phyloP scores from a whole-genome alignment of 2,329 filamentous ascomycete genomes.

The Fusarium napiforme region DNA sequence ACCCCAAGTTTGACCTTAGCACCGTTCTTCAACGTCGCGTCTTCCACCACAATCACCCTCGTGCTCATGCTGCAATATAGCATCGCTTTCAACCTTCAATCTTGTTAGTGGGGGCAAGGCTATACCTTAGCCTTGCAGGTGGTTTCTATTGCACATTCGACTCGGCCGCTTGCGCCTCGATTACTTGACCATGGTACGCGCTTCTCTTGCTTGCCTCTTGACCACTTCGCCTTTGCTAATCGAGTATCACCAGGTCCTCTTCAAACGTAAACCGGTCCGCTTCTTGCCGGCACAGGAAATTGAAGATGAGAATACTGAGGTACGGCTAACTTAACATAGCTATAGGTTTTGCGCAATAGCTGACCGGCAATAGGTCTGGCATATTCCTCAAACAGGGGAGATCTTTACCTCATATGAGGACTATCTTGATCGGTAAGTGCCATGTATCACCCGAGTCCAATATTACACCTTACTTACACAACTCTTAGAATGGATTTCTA shows the following conservation, averaged over 20 bases:
- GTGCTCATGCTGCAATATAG: slow-evolving; percentile 37
- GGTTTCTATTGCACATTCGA: slow-evolving; percentile 26
- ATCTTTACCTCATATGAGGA: slow-evolving; percentile 89
- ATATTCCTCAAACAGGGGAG: slow-evolving; percentile 89
- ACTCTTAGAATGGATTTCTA: slow-evolving; percentile 85
- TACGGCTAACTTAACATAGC: slow-evolving; percentile 53
- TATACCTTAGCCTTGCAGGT: slow-evolving; percentile 42
- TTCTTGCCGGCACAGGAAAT: slow-evolving; percentile 77
- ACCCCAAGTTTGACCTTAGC: slow-evolving; percentile 24
- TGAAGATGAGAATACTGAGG: slow-evolving; percentile 85
- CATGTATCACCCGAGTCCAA: slow-evolving; percentile 18
- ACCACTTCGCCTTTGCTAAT: slow-evolving; percentile 20
- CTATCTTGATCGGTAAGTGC: slow-evolving; percentile 80
- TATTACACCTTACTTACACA: slow-evolving; percentile 25
- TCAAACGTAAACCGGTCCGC: slow-evolving; percentile 94
- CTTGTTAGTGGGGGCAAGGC: slow-evolving; percentile 46
- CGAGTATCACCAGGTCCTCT: slow-evolving; percentile 75
- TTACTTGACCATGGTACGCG: slow-evolving; percentile 39
- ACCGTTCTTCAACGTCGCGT: slow-evolving; percentile 23
- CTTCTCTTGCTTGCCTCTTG: neutral
- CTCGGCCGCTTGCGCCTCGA: slow-evolving; percentile 32
- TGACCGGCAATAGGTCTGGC: slow-evolving; percentile 76
- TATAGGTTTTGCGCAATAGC: slow-evolving; percentile 12
- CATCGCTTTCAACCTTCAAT: slow-evolving; percentile 23
- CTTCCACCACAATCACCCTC: slow-evolving; percentile 11